Evolutionary conservation across 202 grass and related monocot genomes (phyloP).

Genomic region (Schoenoplectus triqueter): DNA sequence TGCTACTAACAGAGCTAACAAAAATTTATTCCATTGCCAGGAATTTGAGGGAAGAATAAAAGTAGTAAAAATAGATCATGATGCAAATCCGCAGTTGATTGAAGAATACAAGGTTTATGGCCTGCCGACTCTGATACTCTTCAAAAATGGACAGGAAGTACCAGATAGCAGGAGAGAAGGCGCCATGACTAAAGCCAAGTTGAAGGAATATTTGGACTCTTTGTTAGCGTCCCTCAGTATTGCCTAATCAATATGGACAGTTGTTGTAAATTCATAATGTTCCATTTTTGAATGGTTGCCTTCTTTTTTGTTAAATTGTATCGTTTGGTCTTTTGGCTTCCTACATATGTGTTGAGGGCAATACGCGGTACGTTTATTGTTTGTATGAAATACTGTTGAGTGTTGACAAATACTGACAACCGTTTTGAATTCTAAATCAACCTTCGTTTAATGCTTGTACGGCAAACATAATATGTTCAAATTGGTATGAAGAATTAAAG

Average conservation of each 20-base stretch:
- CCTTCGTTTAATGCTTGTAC: neutral
- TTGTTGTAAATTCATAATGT: conserved; percentile 11
- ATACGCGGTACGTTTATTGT: neutral
- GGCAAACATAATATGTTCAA: no score
- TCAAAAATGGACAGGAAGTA: conserved; percentile 87
- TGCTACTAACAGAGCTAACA: neutral
- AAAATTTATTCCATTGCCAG: conserved; percentile 40
- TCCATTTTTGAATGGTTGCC: neutral
- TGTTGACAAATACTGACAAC: neutral
- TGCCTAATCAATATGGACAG: conserved; percentile 33
- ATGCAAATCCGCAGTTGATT: conserved; percentile 74
- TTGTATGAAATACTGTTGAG: neutral
- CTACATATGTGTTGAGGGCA: neutral
- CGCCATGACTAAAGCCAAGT: conserved; percentile 78
- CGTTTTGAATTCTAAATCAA: neutral
- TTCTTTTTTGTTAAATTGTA: neutral
- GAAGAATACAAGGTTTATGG: conserved; percentile 86
- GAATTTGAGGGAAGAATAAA: conserved; percentile 78
- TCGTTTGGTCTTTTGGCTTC: neutral
- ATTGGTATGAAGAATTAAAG: no score
- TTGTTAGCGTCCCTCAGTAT: conserved; percentile 56
- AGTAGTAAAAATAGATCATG: conserved; percentile 93
- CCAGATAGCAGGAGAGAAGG: conserved; percentile 89
- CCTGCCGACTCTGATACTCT: conserved; percentile 77
- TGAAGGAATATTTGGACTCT: conserved; percentile 83